Evolutionary conservation across 352 stramenopile species (phyloP).

Genomic region (Globisporangium rhizosaccharum): DNA sequence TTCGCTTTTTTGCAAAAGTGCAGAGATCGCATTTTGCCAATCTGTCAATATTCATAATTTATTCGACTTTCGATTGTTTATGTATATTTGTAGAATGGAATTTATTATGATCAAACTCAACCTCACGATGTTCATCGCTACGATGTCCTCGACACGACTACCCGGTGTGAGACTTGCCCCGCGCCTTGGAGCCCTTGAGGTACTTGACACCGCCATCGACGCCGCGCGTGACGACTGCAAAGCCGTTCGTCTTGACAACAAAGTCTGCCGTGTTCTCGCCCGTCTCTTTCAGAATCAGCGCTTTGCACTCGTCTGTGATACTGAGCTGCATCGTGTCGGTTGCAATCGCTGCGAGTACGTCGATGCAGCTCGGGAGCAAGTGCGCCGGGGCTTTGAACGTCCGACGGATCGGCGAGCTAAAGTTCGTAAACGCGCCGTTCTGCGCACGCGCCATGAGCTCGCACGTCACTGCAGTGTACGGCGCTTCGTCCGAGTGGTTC

Average conservation of each 20-base stretch:
- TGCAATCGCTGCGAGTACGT: constrained; percentile 37
- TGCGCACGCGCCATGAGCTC: constrained; percentile 59
- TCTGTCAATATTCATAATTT: not conserved
- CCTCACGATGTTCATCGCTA: not conserved
- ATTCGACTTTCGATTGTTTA: not conserved
- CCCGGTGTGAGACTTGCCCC: too few relatives aligned
- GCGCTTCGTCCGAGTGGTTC: constrained; percentile 19
- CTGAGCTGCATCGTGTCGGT: constrained; percentile 32
- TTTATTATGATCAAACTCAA: too few relatives aligned
- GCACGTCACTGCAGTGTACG: constrained; percentile 56
- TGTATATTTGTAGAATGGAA: too few relatives aligned
- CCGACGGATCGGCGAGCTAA: constrained; percentile 50
- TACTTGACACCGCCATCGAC: constrained; percentile 44
- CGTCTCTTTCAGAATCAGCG: constrained; percentile 43
- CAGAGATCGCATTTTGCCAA: not conserved
- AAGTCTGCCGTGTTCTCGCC: constrained; percentile 60
- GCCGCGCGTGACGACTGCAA: constrained; percentile 58
- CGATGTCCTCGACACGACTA: not conserved
- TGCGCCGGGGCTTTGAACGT: constrained; percentile 38
- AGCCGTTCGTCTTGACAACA: constrained; percentile 32
- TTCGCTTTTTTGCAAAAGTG: not conserved
- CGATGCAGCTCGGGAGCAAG: constrained; percentile 52
- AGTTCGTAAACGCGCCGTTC: constrained; percentile 76
- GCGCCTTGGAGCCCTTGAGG: constrained; percentile 15
- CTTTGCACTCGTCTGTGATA: constrained; percentile 33